Evolutionary conservation across 164 flowering plant species (phyloP).

Genomic region (Magnolia kwangsiensis): DNA sequence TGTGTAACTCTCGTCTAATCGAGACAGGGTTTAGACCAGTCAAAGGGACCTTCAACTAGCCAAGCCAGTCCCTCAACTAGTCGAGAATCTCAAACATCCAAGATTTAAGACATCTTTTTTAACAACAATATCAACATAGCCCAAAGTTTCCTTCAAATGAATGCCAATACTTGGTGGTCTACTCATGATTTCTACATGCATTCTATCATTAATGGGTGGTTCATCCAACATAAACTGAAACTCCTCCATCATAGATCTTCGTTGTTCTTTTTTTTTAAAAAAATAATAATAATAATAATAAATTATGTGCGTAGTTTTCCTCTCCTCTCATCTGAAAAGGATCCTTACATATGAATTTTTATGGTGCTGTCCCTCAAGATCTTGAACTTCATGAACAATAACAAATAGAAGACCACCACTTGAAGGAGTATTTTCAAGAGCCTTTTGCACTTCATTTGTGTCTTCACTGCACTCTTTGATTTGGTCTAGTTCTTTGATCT

Average conservation of each 20-base stretch:
- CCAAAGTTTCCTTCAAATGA: slow-evolving; percentile 55
- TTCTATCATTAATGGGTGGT: slow-evolving; percentile 58
- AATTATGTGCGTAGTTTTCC: slow-evolving; percentile 55
- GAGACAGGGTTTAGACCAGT: no score
- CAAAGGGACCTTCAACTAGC: no score
- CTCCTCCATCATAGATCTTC: slow-evolving; percentile 88
- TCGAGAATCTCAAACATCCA: no score
- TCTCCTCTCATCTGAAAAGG: slow-evolving; percentile 73
- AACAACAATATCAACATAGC: no score
- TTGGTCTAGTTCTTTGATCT: no score
- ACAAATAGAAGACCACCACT: slow-evolving; percentile 83
- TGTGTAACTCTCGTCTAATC: no score
- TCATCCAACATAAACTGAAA: slow-evolving; percentile 62
- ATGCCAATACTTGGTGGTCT: slow-evolving; percentile 61
- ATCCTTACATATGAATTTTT: slow-evolving; percentile 70
- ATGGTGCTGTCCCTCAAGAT: slow-evolving; percentile 88
- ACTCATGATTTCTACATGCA: slow-evolving; percentile 74
- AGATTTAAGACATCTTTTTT: no score
- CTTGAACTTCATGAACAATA: slow-evolving; percentile 66
- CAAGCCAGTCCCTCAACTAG: no score
- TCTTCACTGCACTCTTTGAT: slow-evolving; percentile 32
- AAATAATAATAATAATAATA: no score
- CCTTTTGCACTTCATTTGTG: slow-evolving; percentile 43
- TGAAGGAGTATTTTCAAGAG: slow-evolving; percentile 77
- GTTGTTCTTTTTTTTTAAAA: slow-evolving; percentile 54